Base-by-base conservation (phyloP, 1,284 basidiomycete genomes). In the Ceratobasidium sp. region DNA sequence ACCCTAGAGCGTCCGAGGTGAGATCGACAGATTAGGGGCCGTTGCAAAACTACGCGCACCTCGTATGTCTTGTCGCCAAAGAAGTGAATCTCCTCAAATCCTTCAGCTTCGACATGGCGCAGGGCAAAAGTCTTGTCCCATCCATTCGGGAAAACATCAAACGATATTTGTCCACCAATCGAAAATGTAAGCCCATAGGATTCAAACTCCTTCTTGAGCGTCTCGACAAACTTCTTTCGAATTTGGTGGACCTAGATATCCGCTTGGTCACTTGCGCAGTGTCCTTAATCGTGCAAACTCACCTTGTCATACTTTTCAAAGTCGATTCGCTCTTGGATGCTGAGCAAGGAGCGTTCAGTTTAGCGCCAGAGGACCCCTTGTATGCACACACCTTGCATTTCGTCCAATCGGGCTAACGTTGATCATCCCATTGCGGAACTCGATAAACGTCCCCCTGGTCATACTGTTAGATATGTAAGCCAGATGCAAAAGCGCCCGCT, bases 101-200 rank as follows among this genome's bases (percentile, higher is more conserved):
- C 86, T 78, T 97, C 95, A 73, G 87, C 84, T 75, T 89, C 89
- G 50, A 99, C 89, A 76, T 93, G 94, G 39, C 83, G 83, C 58
- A 99, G 85, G 12, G 93, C 92, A 79, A 92, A 98, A 0, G 94
- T 98, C 86, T 99, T 99, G 84, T 99, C 96, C 97, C 97, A 99
- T 28, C 97, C 93, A 61, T 84, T 82, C 14, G 96, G 95, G 84
- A 97, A 98, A 73, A 97, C 83, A 78, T 99, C 97, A 79, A 99
- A 99, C 10, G 93, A 96, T 77, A 99, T 97, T 83, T 98, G 88
- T n/a, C 97, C 97, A 64, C 97, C 97, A 75, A 99, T 96, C n/a
- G 95, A 87, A 81, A 85, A 98, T 0, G 93, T 98, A 70, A 99
- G 84, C 62, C 88, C 89, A 78, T 94, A 93, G 79, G 97, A 90